A percentile compares a stretch with the other conserved stretches of the same genome.
Conservation (phyloP, 805 yeast species). For the Maudiozyma saulgeensis region DNA sequence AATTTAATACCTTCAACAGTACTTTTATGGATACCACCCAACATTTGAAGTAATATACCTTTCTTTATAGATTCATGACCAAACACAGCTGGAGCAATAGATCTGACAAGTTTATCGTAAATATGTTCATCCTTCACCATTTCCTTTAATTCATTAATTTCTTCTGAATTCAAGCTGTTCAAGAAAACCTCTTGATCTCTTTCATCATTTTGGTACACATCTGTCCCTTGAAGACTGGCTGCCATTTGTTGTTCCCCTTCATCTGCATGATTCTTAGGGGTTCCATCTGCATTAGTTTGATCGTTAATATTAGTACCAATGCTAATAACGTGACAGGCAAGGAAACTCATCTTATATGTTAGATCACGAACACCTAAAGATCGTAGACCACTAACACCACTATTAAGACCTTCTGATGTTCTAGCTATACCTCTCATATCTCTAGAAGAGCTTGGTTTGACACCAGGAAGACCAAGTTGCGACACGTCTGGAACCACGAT, state of each 20-base stretch:
- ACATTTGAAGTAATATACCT: slow-evolving; percentile 76
- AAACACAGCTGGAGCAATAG: slow-evolving; percentile 91
- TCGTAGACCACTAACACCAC: slow-evolving; percentile 83
- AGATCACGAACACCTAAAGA: slow-evolving; percentile 90
- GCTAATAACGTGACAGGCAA: slow-evolving; percentile 84
- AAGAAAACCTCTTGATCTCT: slow-evolving; percentile 75
- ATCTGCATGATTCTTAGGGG: slow-evolving; percentile 2
- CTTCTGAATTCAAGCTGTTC: slow-evolving; percentile 68
- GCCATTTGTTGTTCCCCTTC: slow-evolving; percentile 17
- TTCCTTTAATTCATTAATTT: slow-evolving; percentile 70
- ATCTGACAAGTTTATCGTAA: slow-evolving; percentile 72
- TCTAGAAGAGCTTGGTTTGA: slow-evolving; percentile 73
- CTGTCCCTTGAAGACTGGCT: slow-evolving; percentile 20
- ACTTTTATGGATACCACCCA: slow-evolving; percentile 92
- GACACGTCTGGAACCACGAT: slow-evolving; percentile 91
- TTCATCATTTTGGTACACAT: slow-evolving; percentile 36
- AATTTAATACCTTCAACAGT: slow-evolving; percentile 90
- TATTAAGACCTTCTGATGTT: slow-evolving; percentile 54
- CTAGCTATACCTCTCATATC: slow-evolving; percentile 43
- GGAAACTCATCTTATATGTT: slow-evolving; percentile 82
- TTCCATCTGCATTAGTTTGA: neutral
- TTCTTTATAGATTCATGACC: slow-evolving; percentile 93
- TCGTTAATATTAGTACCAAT: slow-evolving; percentile 28
- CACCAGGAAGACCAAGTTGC: slow-evolving; percentile 91
- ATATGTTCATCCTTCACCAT: slow-evolving; percentile 88